Evolutionary conservation across 1,284 basidiomycete species (phyloP).

Genomic region (Chalciporus sp.): DNA sequence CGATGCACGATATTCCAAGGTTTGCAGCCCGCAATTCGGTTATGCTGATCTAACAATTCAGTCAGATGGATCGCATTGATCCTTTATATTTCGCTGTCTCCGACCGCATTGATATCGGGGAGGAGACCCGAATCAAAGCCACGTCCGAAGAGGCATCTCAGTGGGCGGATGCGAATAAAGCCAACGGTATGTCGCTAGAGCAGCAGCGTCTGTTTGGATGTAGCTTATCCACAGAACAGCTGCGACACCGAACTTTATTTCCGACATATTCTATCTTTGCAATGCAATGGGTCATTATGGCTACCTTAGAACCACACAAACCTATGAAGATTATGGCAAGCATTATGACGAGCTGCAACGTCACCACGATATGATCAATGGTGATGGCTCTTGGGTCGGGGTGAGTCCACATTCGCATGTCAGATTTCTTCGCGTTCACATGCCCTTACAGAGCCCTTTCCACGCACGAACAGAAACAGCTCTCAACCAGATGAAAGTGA

Average conservation of each 20-base stretch:
- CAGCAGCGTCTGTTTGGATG: not conserved
- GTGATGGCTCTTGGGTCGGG: constrained; percentile 77
- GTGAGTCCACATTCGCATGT: constrained; percentile 45
- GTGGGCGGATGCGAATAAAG: constrained; percentile 63
- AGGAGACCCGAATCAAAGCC: constrained; percentile 92
- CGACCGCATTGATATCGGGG: constrained; percentile 71
- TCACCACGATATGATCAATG: constrained; percentile 77
- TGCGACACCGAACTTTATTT: constrained; percentile 86
- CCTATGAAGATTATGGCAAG: constrained; percentile 69
- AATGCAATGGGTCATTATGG: constrained; percentile 88
- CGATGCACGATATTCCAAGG: constrained; percentile 90
- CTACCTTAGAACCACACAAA: constrained; percentile 77
- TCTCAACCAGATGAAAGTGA: constrained; percentile 74
- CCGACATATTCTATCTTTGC: constrained; percentile 90
- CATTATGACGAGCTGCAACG: constrained; percentile 78
- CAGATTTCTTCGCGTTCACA: constrained; percentile 12
- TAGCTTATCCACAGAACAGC: constrained; percentile 34
- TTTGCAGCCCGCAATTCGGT: constrained; percentile 30
- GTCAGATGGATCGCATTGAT: constrained; percentile 90
- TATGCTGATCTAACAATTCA: constrained; percentile 12
- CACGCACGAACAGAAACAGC: constrained; percentile 70
- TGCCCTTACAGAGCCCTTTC: constrained; percentile 53
- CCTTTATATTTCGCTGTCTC: constrained; percentile 78
- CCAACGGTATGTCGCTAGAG: constrained; percentile 40
- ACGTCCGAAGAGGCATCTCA: constrained; percentile 80